Base-by-base conservation (phyloP, 129 eudicot genomes). In the Pseudognaphalium luteoalbum region DNA sequence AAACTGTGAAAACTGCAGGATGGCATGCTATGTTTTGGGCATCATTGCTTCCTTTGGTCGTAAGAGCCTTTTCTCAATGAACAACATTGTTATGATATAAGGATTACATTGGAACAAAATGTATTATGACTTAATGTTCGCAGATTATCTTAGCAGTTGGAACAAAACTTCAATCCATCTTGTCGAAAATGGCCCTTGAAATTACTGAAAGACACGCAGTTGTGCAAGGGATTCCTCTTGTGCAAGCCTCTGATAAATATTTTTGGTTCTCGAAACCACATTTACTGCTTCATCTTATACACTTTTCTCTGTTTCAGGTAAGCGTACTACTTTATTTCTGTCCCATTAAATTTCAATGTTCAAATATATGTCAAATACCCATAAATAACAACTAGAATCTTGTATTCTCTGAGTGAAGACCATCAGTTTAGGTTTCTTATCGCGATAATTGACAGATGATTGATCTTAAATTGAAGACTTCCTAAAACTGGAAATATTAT, bases 11-110 rank as follows among this genome's bases (percentile, higher is more conserved):
- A 61, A 21, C 71, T 74, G 33, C 85, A 95, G 99, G 99, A 29
- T 86, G 95, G 87, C 88, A 76, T n/a, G 91, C 95, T 2, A 73
- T 95, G 62, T 95, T 91, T 76, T 95, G 99, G 99, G 97, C 93
- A 70, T 91, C 99, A 63, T 71, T 91, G 76, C 78, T 91, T 85
- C 98, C 98, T 28, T 60, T 88, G 15, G 32, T 88, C 44, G 98
- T 92, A 86, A 92, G 97, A 59, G 47, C 12, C 32, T 69, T 37
- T 63, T 9, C 14, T 60, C 21, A 22, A 44, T 78, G 7, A 51
- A 56, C 9, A 14, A 17, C 21, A 6, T 61, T 77, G 15, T 52
- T 39, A 9, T 4, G 21, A 25, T 17, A 25, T 3, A 9, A 67
- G 19, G 22, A 50, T 37, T 35, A 9, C 19, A 28, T 8, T 58